Evolutionary conservation across 1,284 basidiomycete species (phyloP).

Genomic region (Microstroma glucosiphilum): DNA sequence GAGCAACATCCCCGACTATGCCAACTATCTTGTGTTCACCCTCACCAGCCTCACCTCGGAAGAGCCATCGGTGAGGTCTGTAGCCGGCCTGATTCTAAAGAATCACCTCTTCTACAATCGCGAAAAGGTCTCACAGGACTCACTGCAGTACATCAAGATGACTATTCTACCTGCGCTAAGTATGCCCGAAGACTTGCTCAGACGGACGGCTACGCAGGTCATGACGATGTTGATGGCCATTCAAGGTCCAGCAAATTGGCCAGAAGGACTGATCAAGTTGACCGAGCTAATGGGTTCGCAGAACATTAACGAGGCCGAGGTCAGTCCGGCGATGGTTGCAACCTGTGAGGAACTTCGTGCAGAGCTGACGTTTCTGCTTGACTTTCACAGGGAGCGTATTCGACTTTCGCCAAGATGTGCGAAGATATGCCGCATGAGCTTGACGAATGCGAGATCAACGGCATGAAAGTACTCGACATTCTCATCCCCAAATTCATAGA

Average conservation of each 20-base stretch:
- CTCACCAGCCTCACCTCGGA: conserved; percentile 71
- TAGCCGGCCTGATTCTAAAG: conserved; percentile 94
- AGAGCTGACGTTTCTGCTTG: conserved; percentile 14
- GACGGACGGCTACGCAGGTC: conserved; percentile 47
- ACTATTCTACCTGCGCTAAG: conserved; percentile 45
- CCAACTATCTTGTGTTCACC: conserved; percentile 92
- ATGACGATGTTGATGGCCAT: conserved; percentile 48
- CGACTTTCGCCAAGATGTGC: conserved; percentile 87
- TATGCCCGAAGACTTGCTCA: conserved; percentile 42
- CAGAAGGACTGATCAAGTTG: conserved; percentile 40
- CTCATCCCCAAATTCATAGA: conserved; percentile 76
- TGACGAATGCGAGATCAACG: conserved; percentile 76
- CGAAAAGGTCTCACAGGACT: conserved; percentile 35
- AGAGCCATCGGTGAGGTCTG: conserved; percentile 82
- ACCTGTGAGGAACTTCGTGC: background rate
- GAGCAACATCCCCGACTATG: conserved; percentile 58
- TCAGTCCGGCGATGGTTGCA: conserved; percentile 26
- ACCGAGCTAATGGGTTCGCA: conserved; percentile 38
- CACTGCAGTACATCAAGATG: conserved; percentile 44
- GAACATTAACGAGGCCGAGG: conserved; percentile 40
- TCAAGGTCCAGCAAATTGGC: conserved; percentile 42
- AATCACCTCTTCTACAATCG: conserved; percentile 60
- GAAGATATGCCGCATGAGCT: conserved; percentile 94
- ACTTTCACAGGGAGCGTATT: conserved; percentile 74
- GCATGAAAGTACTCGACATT: conserved; percentile 44